phyloP scores from a whole-genome alignment of 495 filamentous ascomycete genomes.

The Penicillium riverlandense region DNA sequence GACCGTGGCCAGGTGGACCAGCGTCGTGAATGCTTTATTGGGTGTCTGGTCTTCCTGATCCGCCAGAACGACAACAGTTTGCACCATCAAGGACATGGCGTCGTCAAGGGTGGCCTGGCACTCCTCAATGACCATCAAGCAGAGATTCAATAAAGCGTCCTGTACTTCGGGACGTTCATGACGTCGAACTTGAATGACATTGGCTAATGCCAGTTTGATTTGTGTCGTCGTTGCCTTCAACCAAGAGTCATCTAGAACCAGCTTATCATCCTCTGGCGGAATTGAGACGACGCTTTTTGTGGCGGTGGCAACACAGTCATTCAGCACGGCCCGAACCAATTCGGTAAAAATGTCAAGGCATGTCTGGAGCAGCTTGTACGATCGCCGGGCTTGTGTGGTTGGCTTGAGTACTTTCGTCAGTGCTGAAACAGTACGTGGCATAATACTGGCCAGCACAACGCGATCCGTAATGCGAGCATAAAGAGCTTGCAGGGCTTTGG shows the following conservation, averaged over 20 bases:
- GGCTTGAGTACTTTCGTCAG: conserved; percentile 69
- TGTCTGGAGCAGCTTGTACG: conserved; percentile 54
- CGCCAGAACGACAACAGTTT: conserved; percentile 74
- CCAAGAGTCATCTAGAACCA: conserved; percentile 56
- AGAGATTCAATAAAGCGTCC: conserved; percentile 58
- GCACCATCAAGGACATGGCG: conserved; percentile 62
- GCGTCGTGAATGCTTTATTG: conserved; percentile 30
- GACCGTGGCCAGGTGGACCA: conserved; percentile 56
- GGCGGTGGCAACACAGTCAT: conserved; percentile 38
- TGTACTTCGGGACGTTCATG: conserved; percentile 69
- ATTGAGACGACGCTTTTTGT: conserved; percentile 10
- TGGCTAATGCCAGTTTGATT: conserved; percentile 77
- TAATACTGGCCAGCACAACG: conserved; percentile 68
- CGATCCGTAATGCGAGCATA: conserved; percentile 57
- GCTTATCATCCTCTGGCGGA: conserved; percentile 25
- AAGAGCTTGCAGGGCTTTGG: conserved; percentile 56
- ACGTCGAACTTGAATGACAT: conserved; percentile 67
- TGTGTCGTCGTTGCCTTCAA: conserved; percentile 72
- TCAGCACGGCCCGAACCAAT: conserved; percentile 57
- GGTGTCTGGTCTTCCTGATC: conserved; percentile 35
- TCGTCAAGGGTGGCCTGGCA: conserved; percentile 69
- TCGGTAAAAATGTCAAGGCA: conserved; percentile 53
- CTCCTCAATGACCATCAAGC: conserved; percentile 64
- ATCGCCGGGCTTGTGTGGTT: conserved; percentile 54
- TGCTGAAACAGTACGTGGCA: conserved; percentile 82